These are phyloP conservation scores for Polygonum maritimum DNA, from an alignment of 148 eudicot genomes.

Conservation along the genomic window DNA sequence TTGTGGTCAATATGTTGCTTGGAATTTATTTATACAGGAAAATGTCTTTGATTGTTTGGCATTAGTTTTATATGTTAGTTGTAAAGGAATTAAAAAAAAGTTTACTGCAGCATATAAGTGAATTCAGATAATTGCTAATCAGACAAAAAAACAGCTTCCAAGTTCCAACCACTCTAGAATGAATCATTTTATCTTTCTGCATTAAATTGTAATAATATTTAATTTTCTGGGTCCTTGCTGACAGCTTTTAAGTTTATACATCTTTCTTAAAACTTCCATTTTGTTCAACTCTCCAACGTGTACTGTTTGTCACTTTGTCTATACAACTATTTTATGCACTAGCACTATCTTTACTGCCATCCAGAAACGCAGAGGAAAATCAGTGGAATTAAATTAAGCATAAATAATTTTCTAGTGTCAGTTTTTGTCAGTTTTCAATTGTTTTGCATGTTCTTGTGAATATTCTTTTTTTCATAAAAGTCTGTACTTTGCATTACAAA, in stretches of 20 bases:
- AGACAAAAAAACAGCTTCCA: background rate
- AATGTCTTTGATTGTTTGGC: background rate
- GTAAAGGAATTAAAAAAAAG: background rate
- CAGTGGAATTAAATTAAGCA: background rate
- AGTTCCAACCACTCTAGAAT: background rate
- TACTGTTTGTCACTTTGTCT: background rate
- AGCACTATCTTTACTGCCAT: background rate
- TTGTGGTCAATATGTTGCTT: background rate
- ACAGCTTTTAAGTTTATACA: background rate
- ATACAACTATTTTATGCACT: background rate
- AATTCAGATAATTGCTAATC: background rate
- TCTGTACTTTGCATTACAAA: background rate
- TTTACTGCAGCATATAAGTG: background rate
- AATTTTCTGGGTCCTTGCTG: background rate
- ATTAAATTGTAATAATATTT: background rate
- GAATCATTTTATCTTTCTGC: background rate
- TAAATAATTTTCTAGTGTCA: conserved; percentile 4
- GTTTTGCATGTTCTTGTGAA: conserved; percentile 9
- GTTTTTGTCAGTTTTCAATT: conserved; percentile 4
- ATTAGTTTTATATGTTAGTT: background rate
- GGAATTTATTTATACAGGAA: background rate
- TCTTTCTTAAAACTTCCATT: background rate
- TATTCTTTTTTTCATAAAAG: background rate
- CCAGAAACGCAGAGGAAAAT: background rate
- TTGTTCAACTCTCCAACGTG: background rate